Evolutionary conservation across 257 asterid genomes (phyloP).

Genomic region (Nicotiana noctiflora): DNA sequence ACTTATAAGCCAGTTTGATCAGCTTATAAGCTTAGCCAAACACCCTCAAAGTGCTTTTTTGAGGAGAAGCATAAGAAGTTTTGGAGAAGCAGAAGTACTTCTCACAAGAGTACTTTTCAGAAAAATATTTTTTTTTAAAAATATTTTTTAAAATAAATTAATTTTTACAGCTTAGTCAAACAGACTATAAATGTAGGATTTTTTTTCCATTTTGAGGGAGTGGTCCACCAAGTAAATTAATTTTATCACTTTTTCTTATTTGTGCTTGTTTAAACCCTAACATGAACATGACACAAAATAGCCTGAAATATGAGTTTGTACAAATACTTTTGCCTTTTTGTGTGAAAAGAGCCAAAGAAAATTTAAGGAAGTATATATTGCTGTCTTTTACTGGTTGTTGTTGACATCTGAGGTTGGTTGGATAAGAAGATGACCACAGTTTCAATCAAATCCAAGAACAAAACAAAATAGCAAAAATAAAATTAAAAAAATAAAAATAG

Average conservation of each 20-base stretch:
- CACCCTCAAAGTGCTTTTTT: too few species aligned
- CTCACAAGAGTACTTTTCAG: too few species aligned
- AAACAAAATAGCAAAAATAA: neutral
- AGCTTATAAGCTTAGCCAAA: too few species aligned
- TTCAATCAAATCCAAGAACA: neutral
- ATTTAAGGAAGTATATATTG: conserved; percentile 2
- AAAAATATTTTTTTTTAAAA: too few species aligned
- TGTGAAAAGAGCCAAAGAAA: neutral
- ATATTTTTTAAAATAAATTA: too few species aligned
- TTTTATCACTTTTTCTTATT: neutral
- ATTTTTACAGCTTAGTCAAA: too few species aligned
- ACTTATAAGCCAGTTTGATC: too few species aligned
- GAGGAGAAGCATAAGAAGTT: too few species aligned
- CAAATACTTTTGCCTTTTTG: neutral
- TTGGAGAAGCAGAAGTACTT: too few species aligned
- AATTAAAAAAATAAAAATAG: neutral
- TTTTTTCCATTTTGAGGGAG: neutral
- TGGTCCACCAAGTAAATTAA: conserved; percentile 1
- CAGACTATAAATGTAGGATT: too few species aligned
- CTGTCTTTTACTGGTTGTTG: conserved; percentile 5
- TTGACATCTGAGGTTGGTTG: conserved; percentile 4
- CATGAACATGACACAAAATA: neutral
- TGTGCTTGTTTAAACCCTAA: neutral
- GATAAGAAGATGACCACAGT: neutral
- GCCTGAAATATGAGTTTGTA: neutral